phyloP scores from a whole-genome alignment of 768 basidiomycete species.

The Tulasnella sp. region DNA sequence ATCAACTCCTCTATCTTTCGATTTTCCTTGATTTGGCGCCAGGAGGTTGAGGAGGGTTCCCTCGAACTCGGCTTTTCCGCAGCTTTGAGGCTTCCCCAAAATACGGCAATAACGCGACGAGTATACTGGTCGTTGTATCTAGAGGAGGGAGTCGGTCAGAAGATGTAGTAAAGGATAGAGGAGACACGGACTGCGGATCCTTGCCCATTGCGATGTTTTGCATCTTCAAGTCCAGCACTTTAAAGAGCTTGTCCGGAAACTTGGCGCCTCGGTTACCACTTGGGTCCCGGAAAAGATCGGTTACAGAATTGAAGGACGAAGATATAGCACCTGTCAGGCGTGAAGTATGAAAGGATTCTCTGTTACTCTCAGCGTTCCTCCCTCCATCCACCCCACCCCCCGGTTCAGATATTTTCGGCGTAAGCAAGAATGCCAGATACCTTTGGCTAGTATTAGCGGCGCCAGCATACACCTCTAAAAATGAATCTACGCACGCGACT shows the following conservation, averaged over 20 bases:
- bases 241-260: conserved; percentile 92
- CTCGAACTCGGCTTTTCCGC: conserved; percentile 18
- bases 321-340: conserved; percentile 67
- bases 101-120: conserved; percentile 86
- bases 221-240: conserved; percentile 85
- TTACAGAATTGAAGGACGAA: conserved; percentile 60
- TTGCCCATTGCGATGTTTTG: conserved; percentile 93
- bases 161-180: too few relatives aligned
- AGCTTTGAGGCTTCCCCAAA: conserved; percentile 59
- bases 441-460: too few relatives aligned
- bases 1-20: conserved; percentile 98
- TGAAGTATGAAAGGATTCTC: conserved; percentile 57
- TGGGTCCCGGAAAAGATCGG: conserved; percentile 80
- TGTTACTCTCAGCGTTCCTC: conserved; percentile 37
- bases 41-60: neutral
- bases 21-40: conserved; percentile 88
- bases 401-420: conserved; percentile 47
- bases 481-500: too few relatives aligned
- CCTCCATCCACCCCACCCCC: conserved; percentile 52
- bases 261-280: conserved; percentile 77
- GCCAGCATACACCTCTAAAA: too few relatives aligned
- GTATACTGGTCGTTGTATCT: conserved; percentile 91
- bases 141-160: neutral
- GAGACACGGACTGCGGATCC: conserved; percentile 73
- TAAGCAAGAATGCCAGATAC: conserved; percentile 64